phyloP scores from a whole-genome alignment of 2,329 filamentous ascomycete species.

The Domatiomyces catenatus region DNA sequence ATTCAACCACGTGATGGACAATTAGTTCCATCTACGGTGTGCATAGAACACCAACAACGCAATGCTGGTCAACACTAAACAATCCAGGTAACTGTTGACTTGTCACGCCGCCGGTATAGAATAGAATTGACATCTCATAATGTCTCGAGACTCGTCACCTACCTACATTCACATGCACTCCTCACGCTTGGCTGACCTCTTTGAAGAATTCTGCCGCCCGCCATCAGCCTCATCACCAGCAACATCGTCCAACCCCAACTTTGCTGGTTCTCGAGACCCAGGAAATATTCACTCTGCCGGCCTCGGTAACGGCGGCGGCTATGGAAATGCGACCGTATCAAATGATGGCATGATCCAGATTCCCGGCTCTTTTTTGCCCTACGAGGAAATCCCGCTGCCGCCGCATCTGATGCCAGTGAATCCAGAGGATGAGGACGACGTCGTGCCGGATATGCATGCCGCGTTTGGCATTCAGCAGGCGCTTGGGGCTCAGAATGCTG shows the following conservation, averaged over 20 bases:
- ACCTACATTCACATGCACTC: conserved; percentile 35
- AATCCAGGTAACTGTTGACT: too few species aligned
- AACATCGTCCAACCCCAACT: conserved; percentile 2
- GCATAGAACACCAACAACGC: not conserved
- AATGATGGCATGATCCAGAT: conserved; percentile 15
- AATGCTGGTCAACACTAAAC: not conserved
- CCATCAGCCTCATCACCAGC: conserved; percentile 20
- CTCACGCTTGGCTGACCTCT: conserved; percentile 33
- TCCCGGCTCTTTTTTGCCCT: conserved; percentile 30
- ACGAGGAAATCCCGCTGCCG: conserved; percentile 46
- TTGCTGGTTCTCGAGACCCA: conserved; percentile 3
- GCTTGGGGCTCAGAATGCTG: conserved; percentile 38
- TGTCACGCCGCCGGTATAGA: too few species aligned
- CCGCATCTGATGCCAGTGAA: conserved; percentile 48
- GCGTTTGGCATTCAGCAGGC: conserved; percentile 51
- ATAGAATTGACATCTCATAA: not conserved
- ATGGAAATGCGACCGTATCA: conserved; percentile 3
- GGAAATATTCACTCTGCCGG: not conserved
- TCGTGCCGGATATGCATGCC: conserved; percentile 52
- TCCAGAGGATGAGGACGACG: conserved; percentile 52
- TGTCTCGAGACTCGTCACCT: conserved; percentile 36
- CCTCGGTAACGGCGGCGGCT: not conserved
- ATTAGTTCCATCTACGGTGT: not conserved
- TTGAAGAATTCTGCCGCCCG: conserved; percentile 36
- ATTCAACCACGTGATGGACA: not conserved